Evolutionary conservation across 2,329 filamentous ascomycete genomes (phyloP).

Genomic region (Berkeleyomyces rouxiae): DNA sequence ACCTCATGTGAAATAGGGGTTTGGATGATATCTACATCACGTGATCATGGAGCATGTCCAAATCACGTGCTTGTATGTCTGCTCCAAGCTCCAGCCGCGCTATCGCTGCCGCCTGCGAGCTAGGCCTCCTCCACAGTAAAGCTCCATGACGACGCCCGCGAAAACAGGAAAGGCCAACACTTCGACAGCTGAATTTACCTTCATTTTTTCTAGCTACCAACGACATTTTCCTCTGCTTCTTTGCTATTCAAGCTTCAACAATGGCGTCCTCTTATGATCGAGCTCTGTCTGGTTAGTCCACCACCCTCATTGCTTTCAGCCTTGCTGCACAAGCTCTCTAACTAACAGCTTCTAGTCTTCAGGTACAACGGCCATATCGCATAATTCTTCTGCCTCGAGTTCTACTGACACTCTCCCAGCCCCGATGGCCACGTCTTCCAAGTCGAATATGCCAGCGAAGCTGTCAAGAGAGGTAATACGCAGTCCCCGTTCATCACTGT

Average conservation of each 20-base stretch:
- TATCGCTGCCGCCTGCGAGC: slow-evolving; percentile 1
- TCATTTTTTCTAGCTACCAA: background rate
- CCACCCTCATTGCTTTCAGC: slow-evolving; percentile 17
- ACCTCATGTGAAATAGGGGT: no score
- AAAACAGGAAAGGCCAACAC: background rate
- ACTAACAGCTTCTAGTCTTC: slow-evolving; percentile 55
- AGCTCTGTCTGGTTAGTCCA: slow-evolving; percentile 79
- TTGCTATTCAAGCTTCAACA: slow-evolving; percentile 13
- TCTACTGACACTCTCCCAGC: slow-evolving; percentile 41
- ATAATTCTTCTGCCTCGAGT: slow-evolving; percentile 26
- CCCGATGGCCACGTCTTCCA: slow-evolving; percentile 99
- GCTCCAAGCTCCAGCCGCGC: slow-evolving; percentile 1
- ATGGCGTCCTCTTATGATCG: slow-evolving; percentile 97
- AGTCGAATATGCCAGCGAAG: slow-evolving; percentile 97
- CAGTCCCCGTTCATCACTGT: slow-evolving; percentile 17
- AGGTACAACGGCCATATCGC: slow-evolving; percentile 37
- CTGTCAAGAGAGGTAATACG: slow-evolving; percentile 75
- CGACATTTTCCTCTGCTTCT: background rate
- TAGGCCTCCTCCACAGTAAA: background rate
- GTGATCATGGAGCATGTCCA: background rate
- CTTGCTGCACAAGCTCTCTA: slow-evolving; percentile 17
- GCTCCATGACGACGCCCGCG: background rate
- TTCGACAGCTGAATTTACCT: background rate
- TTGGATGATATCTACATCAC: background rate
- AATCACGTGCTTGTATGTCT: background rate